Evolutionary conservation across 164 flowering plant species (phyloP).

Genomic region (Chimonanthus salicifolius): DNA sequence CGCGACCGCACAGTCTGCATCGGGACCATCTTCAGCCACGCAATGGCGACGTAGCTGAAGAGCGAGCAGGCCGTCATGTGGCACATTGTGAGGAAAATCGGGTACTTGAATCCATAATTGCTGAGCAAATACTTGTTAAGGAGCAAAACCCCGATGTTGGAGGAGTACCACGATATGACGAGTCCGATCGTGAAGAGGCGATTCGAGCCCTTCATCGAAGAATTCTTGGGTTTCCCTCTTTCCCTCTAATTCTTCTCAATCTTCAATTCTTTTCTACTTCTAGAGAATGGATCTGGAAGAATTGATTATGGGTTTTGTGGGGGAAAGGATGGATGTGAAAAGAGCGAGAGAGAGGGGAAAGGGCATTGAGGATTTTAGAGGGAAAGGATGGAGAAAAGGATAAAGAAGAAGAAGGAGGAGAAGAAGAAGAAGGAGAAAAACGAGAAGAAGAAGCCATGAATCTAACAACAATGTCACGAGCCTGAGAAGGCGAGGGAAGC

Average conservation of each 20-base stretch:
- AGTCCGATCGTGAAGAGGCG: conserved; percentile 38
- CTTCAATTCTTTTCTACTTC: no score
- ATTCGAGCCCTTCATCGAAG: conserved; percentile 7
- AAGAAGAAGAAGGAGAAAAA: no score
- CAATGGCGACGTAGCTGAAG: conserved; percentile 40
- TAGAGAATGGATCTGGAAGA: neutral
- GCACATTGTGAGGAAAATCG: conserved; percentile 51
- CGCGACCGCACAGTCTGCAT: conserved; percentile 35
- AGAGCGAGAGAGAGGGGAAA: no score
- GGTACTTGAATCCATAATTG: conserved; percentile 48
- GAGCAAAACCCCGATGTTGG: conserved; percentile 45
- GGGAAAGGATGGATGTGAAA: neutral
- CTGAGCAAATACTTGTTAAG: conserved; percentile 40
- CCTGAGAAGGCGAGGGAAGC: no score
- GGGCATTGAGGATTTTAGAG: neutral
- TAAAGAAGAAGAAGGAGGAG: no score
- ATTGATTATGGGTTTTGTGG: neutral
- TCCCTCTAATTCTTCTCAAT: no score
- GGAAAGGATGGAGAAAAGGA: neutral
- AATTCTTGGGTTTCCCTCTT: no score
- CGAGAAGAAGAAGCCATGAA: no score
- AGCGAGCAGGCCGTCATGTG: conserved; percentile 52
- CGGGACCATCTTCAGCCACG: conserved; percentile 41
- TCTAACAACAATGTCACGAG: no score
- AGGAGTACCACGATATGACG: conserved; percentile 39